Conservation (phyloP, 1,139 yeast genomes). For the Suhomyces guaymorum region DNA sequence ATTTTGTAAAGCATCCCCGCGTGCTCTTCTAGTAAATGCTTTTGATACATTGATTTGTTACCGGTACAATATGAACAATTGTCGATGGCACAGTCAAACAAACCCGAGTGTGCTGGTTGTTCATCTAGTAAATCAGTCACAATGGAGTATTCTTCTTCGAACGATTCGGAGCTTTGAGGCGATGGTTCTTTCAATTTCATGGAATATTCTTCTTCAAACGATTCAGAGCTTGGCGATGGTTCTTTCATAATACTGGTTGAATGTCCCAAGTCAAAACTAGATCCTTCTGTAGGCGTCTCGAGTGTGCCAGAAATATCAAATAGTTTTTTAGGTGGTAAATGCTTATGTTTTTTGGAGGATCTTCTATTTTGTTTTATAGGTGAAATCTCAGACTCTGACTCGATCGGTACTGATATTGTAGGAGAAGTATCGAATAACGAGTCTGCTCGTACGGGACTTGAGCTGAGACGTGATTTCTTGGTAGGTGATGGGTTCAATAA, state of each 20-base stretch:
- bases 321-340: slow-evolving; percentile 1
- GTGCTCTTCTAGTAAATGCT: slow-evolving; percentile 35
- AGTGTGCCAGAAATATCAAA: slow-evolving; percentile 1
- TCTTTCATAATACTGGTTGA: slow-evolving; percentile 3
- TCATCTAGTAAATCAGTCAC: slow-evolving; percentile 17
- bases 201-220: not conserved
- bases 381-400: slow-evolving; percentile 5
- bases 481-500: slow-evolving; percentile 36
- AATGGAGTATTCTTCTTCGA: slow-evolving; percentile 32
- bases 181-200: too few species aligned
- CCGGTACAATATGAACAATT: slow-evolving; percentile 36
- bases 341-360: not conserved
- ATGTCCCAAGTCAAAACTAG: slow-evolving; percentile 6
- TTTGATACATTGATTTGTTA: slow-evolving; percentile 29
- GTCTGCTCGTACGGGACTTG: slow-evolving; percentile 11
- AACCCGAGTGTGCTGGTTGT: slow-evolving; percentile 3
- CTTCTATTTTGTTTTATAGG: slow-evolving; percentile 4
- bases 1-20: slow-evolving; percentile 23
- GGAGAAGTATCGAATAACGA: slow-evolving; percentile 15
- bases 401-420: slow-evolving; percentile 11
- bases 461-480: slow-evolving; percentile 15
- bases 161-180: slow-evolving; percentile 9
- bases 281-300: slow-evolving; percentile 3
- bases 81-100: slow-evolving; percentile 34
- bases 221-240: too few species aligned